phyloP scores from a whole-genome alignment of 78 protist species.

The Isochrysis galbana region DNA sequence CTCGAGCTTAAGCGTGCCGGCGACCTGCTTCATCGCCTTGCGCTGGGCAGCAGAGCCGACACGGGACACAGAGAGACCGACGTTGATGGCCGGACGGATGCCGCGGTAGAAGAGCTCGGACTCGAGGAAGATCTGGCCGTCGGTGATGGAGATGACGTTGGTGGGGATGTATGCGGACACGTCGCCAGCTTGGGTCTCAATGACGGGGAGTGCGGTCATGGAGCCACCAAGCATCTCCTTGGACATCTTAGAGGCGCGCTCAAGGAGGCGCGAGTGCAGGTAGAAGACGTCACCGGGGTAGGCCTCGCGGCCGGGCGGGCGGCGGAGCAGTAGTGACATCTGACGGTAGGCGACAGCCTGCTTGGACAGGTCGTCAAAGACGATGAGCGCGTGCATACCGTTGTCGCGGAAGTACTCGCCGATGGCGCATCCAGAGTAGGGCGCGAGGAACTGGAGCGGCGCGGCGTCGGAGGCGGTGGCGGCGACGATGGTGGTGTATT shows the following conservation, averaged over 20 bases:
- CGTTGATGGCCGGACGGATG: slow-evolving; percentile 79
- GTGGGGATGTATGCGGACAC: slow-evolving; percentile 85
- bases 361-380: slow-evolving; percentile 80
- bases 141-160: slow-evolving; percentile 84
- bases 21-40: slow-evolving; percentile 76
- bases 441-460: slow-evolving; percentile 80
- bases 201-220: slow-evolving; percentile 77
- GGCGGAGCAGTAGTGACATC: slow-evolving; percentile 80
- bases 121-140: slow-evolving; percentile 82
- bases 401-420: slow-evolving; percentile 75
- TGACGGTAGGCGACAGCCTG: slow-evolving; percentile 89
- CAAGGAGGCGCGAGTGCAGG: slow-evolving; percentile 82
- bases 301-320: slow-evolving; percentile 82
- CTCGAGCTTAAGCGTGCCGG: slow-evolving; percentile 71
- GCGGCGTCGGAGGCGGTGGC: slow-evolving; percentile 84
- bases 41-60: slow-evolving; percentile 83
- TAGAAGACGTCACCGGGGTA: slow-evolving; percentile 88
- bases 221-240: slow-evolving; percentile 59
- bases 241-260: slow-evolving; percentile 77
- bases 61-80: slow-evolving; percentile 83
- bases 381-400: slow-evolving; percentile 73
- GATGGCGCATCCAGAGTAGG: slow-evolving; percentile 72
- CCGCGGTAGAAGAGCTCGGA: slow-evolving; percentile 77
- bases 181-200: slow-evolving; percentile 84
- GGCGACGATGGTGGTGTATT: slow-evolving; percentile 70